phyloP scores from a whole-genome alignment of 169 alveolate genomes.

The Cryptosporidium viatorum region DNA sequence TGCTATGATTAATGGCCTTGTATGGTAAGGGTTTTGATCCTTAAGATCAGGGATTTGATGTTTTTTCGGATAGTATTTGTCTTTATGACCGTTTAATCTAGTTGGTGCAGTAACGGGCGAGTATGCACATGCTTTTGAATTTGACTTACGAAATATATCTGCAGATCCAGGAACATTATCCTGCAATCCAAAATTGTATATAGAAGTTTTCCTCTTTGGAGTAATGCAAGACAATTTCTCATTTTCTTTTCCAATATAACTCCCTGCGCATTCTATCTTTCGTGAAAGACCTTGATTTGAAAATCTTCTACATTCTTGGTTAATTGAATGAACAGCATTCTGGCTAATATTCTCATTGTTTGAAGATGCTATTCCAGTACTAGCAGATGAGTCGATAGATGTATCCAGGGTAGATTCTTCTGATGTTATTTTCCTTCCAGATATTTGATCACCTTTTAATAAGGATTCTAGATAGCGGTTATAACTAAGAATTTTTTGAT shows the following conservation, averaged over 20 bases:
- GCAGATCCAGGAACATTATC: constrained; percentile 9
- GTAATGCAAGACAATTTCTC: constrained; percentile 35
- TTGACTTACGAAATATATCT: neutral
- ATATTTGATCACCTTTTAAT: constrained; percentile 1
- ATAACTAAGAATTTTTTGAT: constrained; percentile 32
- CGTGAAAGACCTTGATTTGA: neutral
- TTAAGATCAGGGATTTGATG: neutral
- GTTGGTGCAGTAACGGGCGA: constrained; percentile 57
- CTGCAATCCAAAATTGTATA: neutral
- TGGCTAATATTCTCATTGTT: constrained; percentile 18
- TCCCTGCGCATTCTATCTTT: neutral
- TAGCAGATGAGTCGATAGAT: constrained; percentile 34
- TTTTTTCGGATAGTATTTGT: neutral
- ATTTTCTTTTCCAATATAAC: neutral
- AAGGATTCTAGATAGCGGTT: constrained; percentile 48
- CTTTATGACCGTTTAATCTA: constrained; percentile 1
- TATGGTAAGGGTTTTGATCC: neutral
- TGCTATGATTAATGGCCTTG: neutral
- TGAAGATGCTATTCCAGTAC: constrained; percentile 8
- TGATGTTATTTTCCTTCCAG: constrained; percentile 7
- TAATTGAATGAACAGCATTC: neutral
- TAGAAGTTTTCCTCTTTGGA: constrained; percentile 24
- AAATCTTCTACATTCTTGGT: neutral
- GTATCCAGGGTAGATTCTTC: constrained; percentile 32
- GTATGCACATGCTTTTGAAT: neutral